Evolutionary conservation across 441 rosid genomes (phyloP), one percentile per base, ranked within the genome.

Genomic region (Lepidium campestre): DNA sequence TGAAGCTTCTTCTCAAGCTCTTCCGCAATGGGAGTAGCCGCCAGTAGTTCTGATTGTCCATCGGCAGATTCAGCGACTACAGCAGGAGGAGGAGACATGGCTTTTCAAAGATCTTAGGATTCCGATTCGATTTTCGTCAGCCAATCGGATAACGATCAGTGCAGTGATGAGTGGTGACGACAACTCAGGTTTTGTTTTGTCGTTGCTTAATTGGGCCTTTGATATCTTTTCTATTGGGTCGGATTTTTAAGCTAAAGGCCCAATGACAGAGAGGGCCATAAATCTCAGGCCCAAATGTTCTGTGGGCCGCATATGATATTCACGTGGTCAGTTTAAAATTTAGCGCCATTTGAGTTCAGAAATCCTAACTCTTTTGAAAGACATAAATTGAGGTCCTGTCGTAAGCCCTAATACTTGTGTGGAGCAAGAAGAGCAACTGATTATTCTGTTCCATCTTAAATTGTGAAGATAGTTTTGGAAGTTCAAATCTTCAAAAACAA

Each of bases 61-160:
- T 81, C 85, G 40, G 73, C 75, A 48, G 85, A 81, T 63, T 77
- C 89, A 85, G 87, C 15, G 86, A 74, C 86, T 76, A 78, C 45
- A 31, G 57, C 68, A 2, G 59, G 41, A 10, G 45, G 67, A 47
- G 67, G 67, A 54, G 62, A 66, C 71, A 66, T 66, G 10, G 18
- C 35, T 55, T 34, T 14, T 34, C 7, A 32, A 44, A 39, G 14
- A 50, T 37, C 41, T 54, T 6, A 37, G 44, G 39, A 1, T 50
- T 27, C 29, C 25, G 46, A 62, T 5, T 32, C 44, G 57, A 47
- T 37, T 15, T 25, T 15, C 48, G 39, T 45, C 27, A 63, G 25
- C 36, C 37, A 29, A 50, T 18, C 40, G 70, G 70, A 66, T 66
- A 66, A 52, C 50, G 31, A 40, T 18, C 49, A 29, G 57, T 47